Conservation (phyloP, 305 asterid species). For the Plantago rigida region DNA sequence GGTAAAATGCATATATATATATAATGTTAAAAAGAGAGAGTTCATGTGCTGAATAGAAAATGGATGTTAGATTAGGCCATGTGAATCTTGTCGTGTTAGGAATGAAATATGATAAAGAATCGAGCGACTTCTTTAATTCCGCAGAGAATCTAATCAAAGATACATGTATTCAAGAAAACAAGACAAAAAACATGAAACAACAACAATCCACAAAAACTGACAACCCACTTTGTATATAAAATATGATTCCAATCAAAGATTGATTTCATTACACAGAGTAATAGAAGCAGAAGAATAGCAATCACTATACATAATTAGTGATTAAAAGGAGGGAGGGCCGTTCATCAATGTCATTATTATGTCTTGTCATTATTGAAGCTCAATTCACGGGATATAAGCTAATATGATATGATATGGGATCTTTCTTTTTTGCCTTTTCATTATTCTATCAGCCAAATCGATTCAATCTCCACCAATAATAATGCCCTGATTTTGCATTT, state of each 20-base stretch:
- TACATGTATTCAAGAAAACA: not conserved
- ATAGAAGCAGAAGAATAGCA: too few species aligned
- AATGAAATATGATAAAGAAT: not conserved
- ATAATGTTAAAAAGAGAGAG: too few species aligned
- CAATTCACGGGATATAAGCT: conserved; percentile 14
- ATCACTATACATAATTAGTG: not conserved
- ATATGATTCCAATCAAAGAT: not conserved
- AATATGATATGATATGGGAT: too few species aligned
- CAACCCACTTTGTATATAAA: not conserved
- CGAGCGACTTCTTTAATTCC: too few species aligned
- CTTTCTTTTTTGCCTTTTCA: conserved; percentile 7
- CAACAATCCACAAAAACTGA: not conserved
- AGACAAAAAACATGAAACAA: not conserved
- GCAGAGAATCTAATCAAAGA: conserved; percentile 6
- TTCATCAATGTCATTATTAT: too few species aligned
- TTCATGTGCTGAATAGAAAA: not conserved
- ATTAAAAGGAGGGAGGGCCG: not conserved
- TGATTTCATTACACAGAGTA: not conserved
- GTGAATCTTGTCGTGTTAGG: conserved; percentile 1
- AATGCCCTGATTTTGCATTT: conserved; percentile 3
- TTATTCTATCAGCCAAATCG: not conserved
- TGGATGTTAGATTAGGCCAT: not conserved
- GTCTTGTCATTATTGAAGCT: not conserved
- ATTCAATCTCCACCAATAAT: conserved; percentile 9
- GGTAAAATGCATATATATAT: too few species aligned